Base-by-base conservation (phyloP, 257 asterid species). In the Knoxia roxburghii region DNA sequence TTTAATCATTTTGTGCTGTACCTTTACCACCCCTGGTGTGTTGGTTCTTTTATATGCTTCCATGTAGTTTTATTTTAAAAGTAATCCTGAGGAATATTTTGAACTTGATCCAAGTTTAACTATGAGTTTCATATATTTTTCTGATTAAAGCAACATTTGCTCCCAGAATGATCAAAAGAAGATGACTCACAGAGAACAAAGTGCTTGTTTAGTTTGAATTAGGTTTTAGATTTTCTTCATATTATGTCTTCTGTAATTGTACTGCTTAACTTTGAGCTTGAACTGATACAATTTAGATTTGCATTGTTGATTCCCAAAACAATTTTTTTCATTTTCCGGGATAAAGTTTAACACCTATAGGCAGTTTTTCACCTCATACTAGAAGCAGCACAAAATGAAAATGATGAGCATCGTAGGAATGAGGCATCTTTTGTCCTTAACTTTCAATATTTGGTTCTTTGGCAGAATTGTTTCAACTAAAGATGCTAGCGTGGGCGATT, bases 391-490 rank as follows among this genome's bases (percentile, higher is more conserved):
- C n/a, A n/a, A n/a, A n/a, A n/a, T n/a, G n/a, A n/a, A n/a, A n/a
- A 37, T 37, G 9, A 3, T 59, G 30, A 23, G 5, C 14, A 2
- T 35, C 18, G 43, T 26, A 26, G 58, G 27, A 39, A 46, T 8
- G 35, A 37, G 29, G 18, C 6, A 20, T 46, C n/a, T n/a, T 29
- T 0, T 13, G 3, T 41, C 40, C 48, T 26, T 11, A 50, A 58
- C 48, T 32, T 8, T 41, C 39, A 40, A 62, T 57, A 72, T 72
- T 65, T 51, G 72, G 70, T 69, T 68, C 30, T 77, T 75, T 72
- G 71, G 68, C 65, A 80, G 95, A 72, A 73, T 73, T 49, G 76
- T 64, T 54, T 73, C 88, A 66, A 65, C 78, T 76, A 74, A 80
- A 70, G 79, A 78, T 64, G 67, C 58, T 41, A 54, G 66, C 59